Evolutionary conservation across 441 rosid genomes (phyloP).

Genomic region (Omphalea diandra): DNA sequence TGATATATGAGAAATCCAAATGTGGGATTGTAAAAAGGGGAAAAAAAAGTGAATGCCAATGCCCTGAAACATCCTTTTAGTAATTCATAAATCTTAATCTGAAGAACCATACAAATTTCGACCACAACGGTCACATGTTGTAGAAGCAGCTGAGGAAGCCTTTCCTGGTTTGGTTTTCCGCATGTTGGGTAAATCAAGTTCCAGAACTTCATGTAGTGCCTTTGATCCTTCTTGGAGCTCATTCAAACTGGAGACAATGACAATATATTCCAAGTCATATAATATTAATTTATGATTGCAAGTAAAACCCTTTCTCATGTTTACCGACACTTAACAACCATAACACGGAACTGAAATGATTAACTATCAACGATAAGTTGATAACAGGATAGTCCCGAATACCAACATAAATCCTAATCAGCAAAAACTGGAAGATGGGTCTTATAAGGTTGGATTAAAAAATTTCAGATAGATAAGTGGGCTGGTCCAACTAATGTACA

Average conservation of each 20-base stretch:
- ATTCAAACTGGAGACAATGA: conserved; percentile 46
- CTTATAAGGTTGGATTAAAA: background rate
- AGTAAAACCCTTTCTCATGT: background rate
- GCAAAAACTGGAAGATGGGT: background rate
- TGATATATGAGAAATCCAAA: background rate
- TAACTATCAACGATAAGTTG: background rate
- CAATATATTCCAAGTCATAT: background rate
- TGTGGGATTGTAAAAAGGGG: background rate
- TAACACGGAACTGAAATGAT: background rate
- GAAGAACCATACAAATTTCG: conserved; percentile 44
- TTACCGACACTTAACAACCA: background rate
- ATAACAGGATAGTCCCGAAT: background rate
- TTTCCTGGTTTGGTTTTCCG: conserved; percentile 41
- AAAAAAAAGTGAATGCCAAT: background rate
- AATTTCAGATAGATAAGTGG: background rate
- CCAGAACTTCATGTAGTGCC: conserved; percentile 73
- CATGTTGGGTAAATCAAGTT: conserved; percentile 63
- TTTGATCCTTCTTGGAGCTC: conserved; percentile 76
- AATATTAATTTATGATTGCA: background rate
- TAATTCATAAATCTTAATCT: conserved; percentile 13
- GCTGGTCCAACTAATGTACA: background rate
- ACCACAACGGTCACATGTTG: conserved; percentile 81
- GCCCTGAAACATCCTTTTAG: background rate
- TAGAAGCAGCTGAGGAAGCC: conserved; percentile 35
- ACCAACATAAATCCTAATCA: background rate